Evolutionary conservation across 2,329 filamentous ascomycete genomes (phyloP).

Genomic region (Nigrospora sphaerica): DNA sequence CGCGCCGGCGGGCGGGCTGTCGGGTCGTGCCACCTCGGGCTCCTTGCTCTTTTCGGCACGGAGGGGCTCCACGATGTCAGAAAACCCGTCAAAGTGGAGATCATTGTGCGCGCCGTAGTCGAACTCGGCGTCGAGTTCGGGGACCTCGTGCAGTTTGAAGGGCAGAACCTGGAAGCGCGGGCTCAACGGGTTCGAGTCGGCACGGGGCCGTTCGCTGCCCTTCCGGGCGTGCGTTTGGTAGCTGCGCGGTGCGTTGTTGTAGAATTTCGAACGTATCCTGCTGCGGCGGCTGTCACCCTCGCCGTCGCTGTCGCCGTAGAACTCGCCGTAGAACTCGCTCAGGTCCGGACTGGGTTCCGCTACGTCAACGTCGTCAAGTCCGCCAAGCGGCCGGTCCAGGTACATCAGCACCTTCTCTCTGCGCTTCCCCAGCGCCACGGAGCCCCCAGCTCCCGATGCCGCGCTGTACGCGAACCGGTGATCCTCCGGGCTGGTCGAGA

Average conservation of each 20-base stretch:
- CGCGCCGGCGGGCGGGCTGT: constrained; percentile 19
- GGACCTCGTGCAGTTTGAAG: constrained; percentile 4
- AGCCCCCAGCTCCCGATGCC: too few species aligned
- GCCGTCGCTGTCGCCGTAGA: constrained; percentile 16
- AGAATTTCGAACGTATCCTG: not conserved
- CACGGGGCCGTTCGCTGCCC: not conserved
- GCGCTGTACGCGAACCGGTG: too few species aligned
- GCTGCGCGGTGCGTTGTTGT: too few species aligned
- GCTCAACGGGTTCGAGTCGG: constrained; percentile 9
- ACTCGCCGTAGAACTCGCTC: constrained; percentile 9
- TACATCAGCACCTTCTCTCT: constrained; percentile 23
- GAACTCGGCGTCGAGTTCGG: constrained; percentile 2
- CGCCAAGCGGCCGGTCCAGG: constrained; percentile 19
- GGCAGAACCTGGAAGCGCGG: constrained; percentile 5
- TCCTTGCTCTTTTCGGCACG: constrained; percentile 2
- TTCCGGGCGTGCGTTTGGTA: too few species aligned
- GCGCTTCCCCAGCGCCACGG: not conserved
- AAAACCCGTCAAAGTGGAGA: constrained; percentile 10
- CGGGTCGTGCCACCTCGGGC: constrained; percentile 21
- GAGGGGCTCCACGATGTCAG: constrained; percentile 5
- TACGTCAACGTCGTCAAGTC: constrained; percentile 13
- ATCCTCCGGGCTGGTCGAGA: too few species aligned
- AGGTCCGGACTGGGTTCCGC: constrained; percentile 15
- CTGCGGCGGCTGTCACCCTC: constrained; percentile 8
- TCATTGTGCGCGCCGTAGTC: not conserved